Evolutionary conservation across 1,139 yeast species (phyloP).

Genomic region (Hansenula lynferdii): DNA sequence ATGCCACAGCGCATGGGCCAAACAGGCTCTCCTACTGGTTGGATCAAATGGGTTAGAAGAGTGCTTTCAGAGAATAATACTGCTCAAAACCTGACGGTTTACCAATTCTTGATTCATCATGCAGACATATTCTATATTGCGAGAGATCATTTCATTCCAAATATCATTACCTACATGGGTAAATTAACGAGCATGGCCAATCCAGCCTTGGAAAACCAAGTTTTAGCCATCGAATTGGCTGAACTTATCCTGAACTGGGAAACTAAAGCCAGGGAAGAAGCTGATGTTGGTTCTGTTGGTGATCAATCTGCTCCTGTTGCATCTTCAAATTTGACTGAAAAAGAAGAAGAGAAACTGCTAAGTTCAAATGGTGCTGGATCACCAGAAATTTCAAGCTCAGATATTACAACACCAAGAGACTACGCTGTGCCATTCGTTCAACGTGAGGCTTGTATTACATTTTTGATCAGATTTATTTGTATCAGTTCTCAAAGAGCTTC

Average conservation of each 20-base stretch:
- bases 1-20: constrained; percentile 65
- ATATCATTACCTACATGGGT: constrained; percentile 93
- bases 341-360: constrained; percentile 16
- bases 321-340: constrained; percentile 11
- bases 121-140: constrained; percentile 81
- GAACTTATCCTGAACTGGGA: constrained; percentile 89
- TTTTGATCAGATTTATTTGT: constrained; percentile 83
- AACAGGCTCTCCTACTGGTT: constrained; percentile 57
- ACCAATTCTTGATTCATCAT: constrained; percentile 85
- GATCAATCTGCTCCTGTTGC: constrained; percentile 11
- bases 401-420: constrained; percentile 23
- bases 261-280: constrained; percentile 29
- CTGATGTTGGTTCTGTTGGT: constrained; percentile 9
- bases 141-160: constrained; percentile 84
- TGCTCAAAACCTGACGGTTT: constrained; percentile 66
- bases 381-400: constrained; percentile 16
- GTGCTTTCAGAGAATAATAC: constrained; percentile 89
- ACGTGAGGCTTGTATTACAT: constrained; percentile 89
- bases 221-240: constrained; percentile 83
- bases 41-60: constrained; percentile 96
- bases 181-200: constrained; percentile 79
- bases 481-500: constrained; percentile 82
- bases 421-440: constrained; percentile 73
- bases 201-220: constrained; percentile 78
- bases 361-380: constrained; percentile 9